Evolutionary conservation across 2,329 filamentous ascomycete species (phyloP).

Genomic region (Cytospora leucostoma): DNA sequence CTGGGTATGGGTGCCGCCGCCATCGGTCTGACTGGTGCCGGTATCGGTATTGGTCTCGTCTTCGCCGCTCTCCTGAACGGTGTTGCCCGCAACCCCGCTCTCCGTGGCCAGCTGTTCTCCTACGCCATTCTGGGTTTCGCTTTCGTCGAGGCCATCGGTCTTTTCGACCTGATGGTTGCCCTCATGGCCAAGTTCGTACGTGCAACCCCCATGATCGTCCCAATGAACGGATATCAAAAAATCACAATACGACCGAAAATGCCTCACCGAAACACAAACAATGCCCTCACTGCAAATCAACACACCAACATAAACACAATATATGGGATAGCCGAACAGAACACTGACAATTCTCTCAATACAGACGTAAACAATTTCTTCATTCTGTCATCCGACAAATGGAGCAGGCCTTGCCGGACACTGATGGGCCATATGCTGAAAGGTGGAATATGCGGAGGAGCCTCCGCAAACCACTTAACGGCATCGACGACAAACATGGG

Average conservation of each 20-base stretch:
- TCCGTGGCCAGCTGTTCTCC: conserved; percentile 93
- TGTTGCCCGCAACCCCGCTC: conserved; percentile 91
- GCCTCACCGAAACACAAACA: conserved; percentile 3
- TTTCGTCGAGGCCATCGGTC: conserved; percentile 90
- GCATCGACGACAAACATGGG: conserved; percentile 27
- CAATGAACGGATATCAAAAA: conserved; percentile 9
- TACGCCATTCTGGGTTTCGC: conserved; percentile 95
- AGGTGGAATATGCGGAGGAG: conserved; percentile 16
- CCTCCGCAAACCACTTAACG: conserved; percentile 25
- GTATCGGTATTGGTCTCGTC: conserved; percentile 94
- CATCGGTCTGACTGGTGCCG: conserved; percentile 88
- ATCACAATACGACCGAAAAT: conserved; percentile 7
- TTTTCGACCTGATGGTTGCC: conserved; percentile 89
- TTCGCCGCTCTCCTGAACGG: conserved; percentile 87
- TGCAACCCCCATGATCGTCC: conserved; percentile 32
- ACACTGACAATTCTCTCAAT: conserved; percentile 4
- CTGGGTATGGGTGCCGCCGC: conserved; percentile 85
- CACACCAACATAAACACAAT: not conserved
- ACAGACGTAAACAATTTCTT: conserved; percentile 27
- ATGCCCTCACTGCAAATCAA: not conserved
- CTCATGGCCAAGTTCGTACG: conserved; percentile 89
- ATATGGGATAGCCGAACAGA: not conserved
- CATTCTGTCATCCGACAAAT: conserved; percentile 25
- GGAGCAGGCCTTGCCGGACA: conserved; percentile 25
- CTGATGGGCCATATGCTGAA: conserved; percentile 25